Conservation (phyloP, 441 rosid species). For the Eugenia klotzschiana region DNA sequence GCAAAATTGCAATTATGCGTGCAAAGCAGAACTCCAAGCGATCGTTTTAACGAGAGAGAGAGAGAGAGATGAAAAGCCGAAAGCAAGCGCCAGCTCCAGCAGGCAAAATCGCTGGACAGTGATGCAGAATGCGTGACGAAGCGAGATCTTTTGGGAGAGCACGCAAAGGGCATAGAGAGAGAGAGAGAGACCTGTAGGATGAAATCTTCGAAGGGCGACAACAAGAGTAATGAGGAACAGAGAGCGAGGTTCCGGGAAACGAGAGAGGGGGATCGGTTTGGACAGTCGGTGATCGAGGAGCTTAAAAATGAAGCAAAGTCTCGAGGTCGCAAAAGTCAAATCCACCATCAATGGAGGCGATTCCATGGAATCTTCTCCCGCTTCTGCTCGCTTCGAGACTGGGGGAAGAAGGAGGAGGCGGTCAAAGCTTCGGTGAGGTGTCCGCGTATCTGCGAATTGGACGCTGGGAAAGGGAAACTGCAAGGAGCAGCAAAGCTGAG, state of each 20-base stretch:
- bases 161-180: conserved; percentile 45
- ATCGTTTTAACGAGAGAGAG: neutral
- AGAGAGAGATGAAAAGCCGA: neutral
- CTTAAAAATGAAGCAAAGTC: neutral
- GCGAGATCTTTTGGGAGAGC: conserved; percentile 20
- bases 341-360: neutral
- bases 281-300: neutral
- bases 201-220: conserved; percentile 4
- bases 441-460: neutral
- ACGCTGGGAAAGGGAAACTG: neutral
- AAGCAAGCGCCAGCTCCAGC: neutral
- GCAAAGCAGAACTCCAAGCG: neutral
- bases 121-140: conserved; percentile 11
- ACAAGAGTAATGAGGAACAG: neutral
- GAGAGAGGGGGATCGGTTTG: neutral
- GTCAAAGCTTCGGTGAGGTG: neutral
- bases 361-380: neutral
- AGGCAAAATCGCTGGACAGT: neutral
- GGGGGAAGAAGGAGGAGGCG: neutral
- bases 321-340: conserved; percentile 24
- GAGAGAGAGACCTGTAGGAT: neutral
- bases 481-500: neutral
- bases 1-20: neutral
- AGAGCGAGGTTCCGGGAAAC: conserved; percentile 4
- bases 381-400: neutral